Evolutionary conservation across 75 land plant genomes (phyloP).

Genomic region (Gnetum montanum): DNA sequence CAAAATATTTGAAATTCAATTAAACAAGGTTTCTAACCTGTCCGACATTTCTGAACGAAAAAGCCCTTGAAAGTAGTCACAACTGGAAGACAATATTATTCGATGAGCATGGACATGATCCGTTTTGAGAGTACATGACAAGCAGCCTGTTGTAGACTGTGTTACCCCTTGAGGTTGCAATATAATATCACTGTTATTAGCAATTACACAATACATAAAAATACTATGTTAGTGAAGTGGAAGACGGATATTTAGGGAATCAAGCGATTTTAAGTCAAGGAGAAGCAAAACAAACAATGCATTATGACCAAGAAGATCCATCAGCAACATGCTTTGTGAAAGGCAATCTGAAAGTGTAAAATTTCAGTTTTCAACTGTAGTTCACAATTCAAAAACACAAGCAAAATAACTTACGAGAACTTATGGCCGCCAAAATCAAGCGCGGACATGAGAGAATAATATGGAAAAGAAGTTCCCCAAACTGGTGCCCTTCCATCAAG

Average conservation of each 20-base stretch:
- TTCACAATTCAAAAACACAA: too few species aligned
- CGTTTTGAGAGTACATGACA: constrained; percentile 14
- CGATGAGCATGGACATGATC: constrained; percentile 71
- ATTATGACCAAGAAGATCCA: not conserved
- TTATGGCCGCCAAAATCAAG: constrained; percentile 27
- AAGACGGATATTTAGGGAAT: not conserved
- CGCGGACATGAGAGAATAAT: constrained; percentile 31
- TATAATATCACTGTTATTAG: constrained; percentile 47
- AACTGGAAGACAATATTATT: constrained; percentile 46
- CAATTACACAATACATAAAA: not conserved
- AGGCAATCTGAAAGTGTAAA: not conserved
- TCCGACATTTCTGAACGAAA: constrained; percentile 86
- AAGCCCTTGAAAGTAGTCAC: constrained; percentile 59
- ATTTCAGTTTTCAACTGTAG: not conserved
- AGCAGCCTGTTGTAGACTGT: constrained; percentile 12
- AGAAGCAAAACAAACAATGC: not conserved
- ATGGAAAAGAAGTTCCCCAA: constrained; percentile 46
- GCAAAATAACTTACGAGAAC: constrained; percentile 43
- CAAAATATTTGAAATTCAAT: not conserved
- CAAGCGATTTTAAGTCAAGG: not conserved
- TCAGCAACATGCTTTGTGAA: not conserved
- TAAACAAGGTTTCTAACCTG: constrained; percentile 24
- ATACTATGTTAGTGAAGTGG: not conserved
- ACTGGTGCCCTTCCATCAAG: constrained; percentile 34
- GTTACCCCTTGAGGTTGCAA: constrained; percentile 38